Evolutionary conservation across 805 yeast species (phyloP).

Genomic region (Candida awuae): DNA sequence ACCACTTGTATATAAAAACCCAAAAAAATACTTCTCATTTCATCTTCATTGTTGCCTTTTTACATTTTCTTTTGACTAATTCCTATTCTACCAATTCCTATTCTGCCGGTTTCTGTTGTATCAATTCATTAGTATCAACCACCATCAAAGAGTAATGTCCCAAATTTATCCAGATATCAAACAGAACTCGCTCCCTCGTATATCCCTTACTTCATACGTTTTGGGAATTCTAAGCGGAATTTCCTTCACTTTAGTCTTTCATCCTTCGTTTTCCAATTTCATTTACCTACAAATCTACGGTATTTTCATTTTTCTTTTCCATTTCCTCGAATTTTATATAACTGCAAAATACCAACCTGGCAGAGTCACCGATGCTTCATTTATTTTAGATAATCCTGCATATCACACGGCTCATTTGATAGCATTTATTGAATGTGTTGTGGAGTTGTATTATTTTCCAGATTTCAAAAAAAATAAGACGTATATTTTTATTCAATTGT

Average conservation of each 20-base stretch:
- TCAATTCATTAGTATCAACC: no score
- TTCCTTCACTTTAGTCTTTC: conserved; percentile 25
- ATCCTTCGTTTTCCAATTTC: conserved; percentile 17
- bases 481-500: conserved; percentile 11
- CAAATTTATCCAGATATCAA: not conserved
- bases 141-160: no score
- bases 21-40: no score
- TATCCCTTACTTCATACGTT: conserved; percentile 36
- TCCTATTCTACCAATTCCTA: not conserved
- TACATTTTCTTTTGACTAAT: no score
- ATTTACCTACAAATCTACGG: conserved; percentile 38
- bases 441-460: conserved; percentile 38
- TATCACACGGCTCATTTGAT: conserved; percentile 50
- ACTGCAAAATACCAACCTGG: conserved; percentile 69
- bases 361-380: conserved; percentile 64
- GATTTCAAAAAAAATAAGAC: conserved; percentile 27
- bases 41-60: no score
- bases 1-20: no score
- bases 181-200: conserved; percentile 28
- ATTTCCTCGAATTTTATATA: conserved; percentile 70
- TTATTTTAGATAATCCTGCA: conserved; percentile 57
- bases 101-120: not conserved
- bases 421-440: conserved; percentile 43
- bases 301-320: conserved; percentile 52
- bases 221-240: conserved; percentile 39